Evolutionary conservation across 2,329 filamentous ascomycete genomes (phyloP).

Genomic region (Diaporthe sp.): DNA sequence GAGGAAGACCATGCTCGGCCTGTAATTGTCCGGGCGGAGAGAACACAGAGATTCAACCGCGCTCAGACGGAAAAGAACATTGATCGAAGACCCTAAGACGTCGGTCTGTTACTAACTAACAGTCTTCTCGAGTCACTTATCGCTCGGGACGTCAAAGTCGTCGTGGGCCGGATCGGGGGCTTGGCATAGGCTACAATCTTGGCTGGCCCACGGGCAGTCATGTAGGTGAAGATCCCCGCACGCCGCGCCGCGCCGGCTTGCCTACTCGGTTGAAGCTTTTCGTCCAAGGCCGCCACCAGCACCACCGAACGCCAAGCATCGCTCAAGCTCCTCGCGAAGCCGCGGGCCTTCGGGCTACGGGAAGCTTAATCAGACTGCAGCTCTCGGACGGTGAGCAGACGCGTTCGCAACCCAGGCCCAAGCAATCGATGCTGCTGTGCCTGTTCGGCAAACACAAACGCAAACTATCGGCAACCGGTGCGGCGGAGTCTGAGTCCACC

Average conservation of each 20-base stretch:
- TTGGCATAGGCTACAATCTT: neutral
- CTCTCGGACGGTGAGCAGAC: neutral
- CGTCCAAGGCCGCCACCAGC: slow-evolving; percentile 6
- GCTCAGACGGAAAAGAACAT: neutral
- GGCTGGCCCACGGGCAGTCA: neutral
- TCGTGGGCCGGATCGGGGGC: neutral
- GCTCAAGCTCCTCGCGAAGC: slow-evolving; percentile 6
- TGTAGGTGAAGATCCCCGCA: neutral
- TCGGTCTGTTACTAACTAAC: neutral
- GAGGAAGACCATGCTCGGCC: neutral
- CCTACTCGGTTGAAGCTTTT: slow-evolving; percentile 8
- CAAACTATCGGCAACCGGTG: neutral
- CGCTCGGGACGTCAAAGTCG: neutral
- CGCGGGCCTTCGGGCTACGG: neutral
- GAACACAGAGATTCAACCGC: neutral
- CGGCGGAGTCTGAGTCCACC: neutral
- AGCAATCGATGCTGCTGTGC: neutral
- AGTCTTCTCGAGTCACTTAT: neutral
- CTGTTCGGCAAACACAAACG: neutral
- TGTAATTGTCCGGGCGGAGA: neutral
- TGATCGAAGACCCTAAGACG: neutral
- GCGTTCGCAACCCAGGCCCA: neutral
- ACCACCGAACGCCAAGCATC: neutral
- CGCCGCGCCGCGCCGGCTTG: slow-evolving; percentile 8
- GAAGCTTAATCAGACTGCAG: neutral